Conservation (phyloP, 2,329 filamentous ascomycete genomes). For the Lecanosticta acicola region DNA sequence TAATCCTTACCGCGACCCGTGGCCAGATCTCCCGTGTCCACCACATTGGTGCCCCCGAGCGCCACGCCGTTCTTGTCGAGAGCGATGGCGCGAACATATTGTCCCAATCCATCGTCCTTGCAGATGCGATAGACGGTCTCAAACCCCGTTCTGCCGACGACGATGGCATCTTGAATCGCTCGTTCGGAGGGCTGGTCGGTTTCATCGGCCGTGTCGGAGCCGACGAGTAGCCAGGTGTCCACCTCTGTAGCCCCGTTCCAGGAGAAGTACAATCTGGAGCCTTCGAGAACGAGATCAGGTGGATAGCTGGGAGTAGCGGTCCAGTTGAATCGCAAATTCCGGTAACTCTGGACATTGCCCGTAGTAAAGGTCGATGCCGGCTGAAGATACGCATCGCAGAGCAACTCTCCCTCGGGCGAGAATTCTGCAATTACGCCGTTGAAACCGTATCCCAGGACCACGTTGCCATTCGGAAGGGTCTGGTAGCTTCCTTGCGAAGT, state of each 20-base stretch:
- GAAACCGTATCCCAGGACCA: constrained; percentile 52
- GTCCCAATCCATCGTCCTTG: constrained; percentile 3
- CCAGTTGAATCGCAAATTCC: constrained; percentile 49
- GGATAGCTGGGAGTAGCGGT: constrained; percentile 29
- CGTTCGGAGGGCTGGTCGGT: constrained; percentile 3
- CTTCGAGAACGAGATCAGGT: constrained; percentile 23
- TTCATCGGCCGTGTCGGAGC: constrained; percentile 8
- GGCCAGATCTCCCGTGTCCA: constrained; percentile 12
- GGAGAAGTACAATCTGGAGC: constrained; percentile 42
- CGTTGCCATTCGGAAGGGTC: constrained; percentile 48
- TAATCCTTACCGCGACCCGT: not conserved
- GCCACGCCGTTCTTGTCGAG: constrained; percentile 17
- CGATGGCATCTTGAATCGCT: constrained; percentile 10
- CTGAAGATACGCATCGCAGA: constrained; percentile 50
- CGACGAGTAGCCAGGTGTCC: constrained; percentile 44
- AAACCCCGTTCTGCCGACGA: constrained; percentile 16
- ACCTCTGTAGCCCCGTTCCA: constrained; percentile 46
- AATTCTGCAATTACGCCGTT: constrained; percentile 37
- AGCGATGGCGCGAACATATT: constrained; percentile 22
- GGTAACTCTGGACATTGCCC: constrained; percentile 43
- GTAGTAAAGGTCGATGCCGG: constrained; percentile 40
- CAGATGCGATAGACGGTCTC: constrained; percentile 11
- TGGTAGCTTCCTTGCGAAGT: constrained; percentile 50
- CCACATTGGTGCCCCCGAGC: constrained; percentile 11
- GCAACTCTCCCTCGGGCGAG: constrained; percentile 40